Base-by-base conservation (phyloP, 768 basidiomycete species). In the Mycena latifolia region DNA sequence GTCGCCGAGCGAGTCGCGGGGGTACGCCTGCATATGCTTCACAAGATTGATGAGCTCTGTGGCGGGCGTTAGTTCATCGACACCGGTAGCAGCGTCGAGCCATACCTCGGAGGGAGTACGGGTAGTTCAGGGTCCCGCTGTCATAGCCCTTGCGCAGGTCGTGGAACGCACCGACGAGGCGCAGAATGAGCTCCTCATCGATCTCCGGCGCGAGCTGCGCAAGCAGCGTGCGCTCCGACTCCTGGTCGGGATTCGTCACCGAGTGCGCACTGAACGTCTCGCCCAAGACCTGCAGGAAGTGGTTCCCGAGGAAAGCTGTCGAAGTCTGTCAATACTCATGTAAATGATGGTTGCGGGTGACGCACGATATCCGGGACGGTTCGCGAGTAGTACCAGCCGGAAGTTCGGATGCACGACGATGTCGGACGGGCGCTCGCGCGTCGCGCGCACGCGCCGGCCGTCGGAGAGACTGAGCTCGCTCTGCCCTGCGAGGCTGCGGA, bases 261-360 rank as follows among this genome's bases (percentile, higher is more conserved):
- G 89, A 84, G 75, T 90, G 89, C 27, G 85, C 81, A 66, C 88
- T 88, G 74, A 91, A 90, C 71, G 86, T 88, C 74, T 91, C 89
- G 3, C 89, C 89, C 3, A 90, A 81, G 17, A 91, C 89, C 69
- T 91, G 89, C 24, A 90, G 76, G 79, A 91, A 91, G 72, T 91
- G 89, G 66, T 91, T 91, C 2, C 89, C 89, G 25, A 91, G 79
- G 84, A 91, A 91, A 1, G 89, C 89, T 91, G 56, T 17, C 15
- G 47, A 56, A 57, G 31, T n/a, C 28, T 52, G 35, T 55, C 22
- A 69, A 53, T n/a, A 50, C 4, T 15, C 20, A 18, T 15, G 22
- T 31, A 35, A 52, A n/a, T 7, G 28, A 14, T 46, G 61, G 15
- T 22, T 66, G 11, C n/a, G 33, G 14, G 22, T 10, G 22, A 72